Conservation (phyloP, 2,329 filamentous ascomycete genomes). For the Diaporthe vexans region DNA sequence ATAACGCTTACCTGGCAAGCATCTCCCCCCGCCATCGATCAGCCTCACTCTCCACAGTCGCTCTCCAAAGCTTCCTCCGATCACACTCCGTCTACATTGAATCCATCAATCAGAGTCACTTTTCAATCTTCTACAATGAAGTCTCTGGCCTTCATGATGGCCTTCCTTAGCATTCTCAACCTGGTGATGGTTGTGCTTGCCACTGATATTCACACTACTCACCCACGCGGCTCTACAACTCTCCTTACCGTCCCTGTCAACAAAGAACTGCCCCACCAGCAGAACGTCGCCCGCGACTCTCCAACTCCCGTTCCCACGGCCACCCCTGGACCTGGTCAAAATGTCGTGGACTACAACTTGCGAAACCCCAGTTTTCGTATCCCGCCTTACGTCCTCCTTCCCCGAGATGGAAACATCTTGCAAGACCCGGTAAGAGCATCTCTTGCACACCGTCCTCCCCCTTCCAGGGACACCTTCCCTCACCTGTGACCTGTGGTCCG, state of each 20-base stretch:
- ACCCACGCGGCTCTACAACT: neutral
- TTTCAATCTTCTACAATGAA: neutral
- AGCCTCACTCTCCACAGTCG: neutral
- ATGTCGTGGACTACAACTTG: neutral
- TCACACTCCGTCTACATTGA: neutral
- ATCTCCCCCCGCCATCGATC: neutral
- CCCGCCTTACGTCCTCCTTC: conserved; percentile 1
- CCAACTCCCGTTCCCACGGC: neutral
- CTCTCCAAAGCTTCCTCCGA: neutral
- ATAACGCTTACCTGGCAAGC: neutral
- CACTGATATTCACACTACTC: neutral
- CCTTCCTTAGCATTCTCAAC: neutral
- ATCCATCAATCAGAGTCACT: neutral
- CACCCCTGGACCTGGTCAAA: neutral
- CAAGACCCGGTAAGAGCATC: neutral
- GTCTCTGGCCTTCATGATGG: conserved; percentile 4
- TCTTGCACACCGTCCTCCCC: no score
- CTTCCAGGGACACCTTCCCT: no score
- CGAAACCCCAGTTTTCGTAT: conserved; percentile 16
- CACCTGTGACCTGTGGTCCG: no score
- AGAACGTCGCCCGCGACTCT: neutral
- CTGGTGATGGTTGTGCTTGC: neutral
- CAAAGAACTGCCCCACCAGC: neutral
- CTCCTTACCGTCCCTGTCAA: neutral
- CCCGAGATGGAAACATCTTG: neutral